phyloP scores from a whole-genome alignment of 371 early-diverging fungal species.

The Apophysomyces ossiformis region DNA sequence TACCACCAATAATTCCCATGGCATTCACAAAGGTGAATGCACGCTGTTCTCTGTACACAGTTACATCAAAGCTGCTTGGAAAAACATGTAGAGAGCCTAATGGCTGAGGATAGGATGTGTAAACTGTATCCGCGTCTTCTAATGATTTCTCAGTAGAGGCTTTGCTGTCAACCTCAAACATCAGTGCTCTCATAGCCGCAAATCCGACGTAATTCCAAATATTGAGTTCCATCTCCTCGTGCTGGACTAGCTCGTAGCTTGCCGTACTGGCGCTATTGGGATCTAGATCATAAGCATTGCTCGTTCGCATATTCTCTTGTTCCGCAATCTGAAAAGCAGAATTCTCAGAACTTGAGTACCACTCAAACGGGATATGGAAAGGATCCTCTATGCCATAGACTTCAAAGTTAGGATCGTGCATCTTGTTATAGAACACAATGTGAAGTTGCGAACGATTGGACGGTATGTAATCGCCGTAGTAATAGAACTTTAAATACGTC shows the following conservation, averaged over 20 bases:
- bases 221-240: slow-evolving; percentile 18
- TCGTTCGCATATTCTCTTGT: slow-evolving; percentile 33
- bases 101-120: slow-evolving; percentile 16
- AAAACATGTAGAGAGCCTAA: slow-evolving; percentile 30
- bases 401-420: slow-evolving; percentile 35
- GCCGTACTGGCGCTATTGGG: slow-evolving; percentile 17
- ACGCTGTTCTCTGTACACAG: slow-evolving; percentile 29
- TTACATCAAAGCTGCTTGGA: slow-evolving; percentile 18
- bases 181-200: slow-evolving; percentile 5
- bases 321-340: slow-evolving; percentile 34
- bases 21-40: slow-evolving; percentile 41
- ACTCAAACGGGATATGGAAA: slow-evolving; percentile 22
- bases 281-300: slow-evolving; percentile 31
- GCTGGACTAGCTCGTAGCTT: slow-evolving; percentile 27
- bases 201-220: slow-evolving; percentile 39
- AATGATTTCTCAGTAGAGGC: slow-evolving; percentile 18
- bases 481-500: slow-evolving; percentile 33
- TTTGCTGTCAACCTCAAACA: slow-evolving; percentile 14
- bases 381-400: slow-evolving; percentile 23
- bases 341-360: slow-evolving; percentile 33
- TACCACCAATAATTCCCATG: slow-evolving; percentile 43
- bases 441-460: slow-evolving; percentile 23
- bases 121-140: background rate
- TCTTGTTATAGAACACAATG: slow-evolving; percentile 29
- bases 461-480: slow-evolving; percentile 22